Evolutionary conservation across 495 filamentous ascomycete species (phyloP), one percentile per base, ranked within the genome.

Genomic region (Hypomontagnella monticulosa): DNA sequence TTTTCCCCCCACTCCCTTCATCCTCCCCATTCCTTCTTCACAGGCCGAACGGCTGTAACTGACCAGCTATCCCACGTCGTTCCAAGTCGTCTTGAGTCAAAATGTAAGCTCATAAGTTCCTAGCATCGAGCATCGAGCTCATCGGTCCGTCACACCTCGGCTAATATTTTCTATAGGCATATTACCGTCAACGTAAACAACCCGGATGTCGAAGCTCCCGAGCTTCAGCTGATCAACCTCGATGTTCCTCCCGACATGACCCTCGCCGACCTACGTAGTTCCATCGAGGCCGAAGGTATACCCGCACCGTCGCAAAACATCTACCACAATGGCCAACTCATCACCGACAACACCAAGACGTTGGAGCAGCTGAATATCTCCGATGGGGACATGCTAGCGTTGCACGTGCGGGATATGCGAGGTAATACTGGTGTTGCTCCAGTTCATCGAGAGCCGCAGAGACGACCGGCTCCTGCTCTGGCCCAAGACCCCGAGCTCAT

Each of bases 361-460:
- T 83, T 99, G 47, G 83, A 90, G 54, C 84, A 95, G 63, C 85
- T 91, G n/a, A 84, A 89, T 8, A 91, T 99, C 66, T 85, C 80
- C 23, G 91, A 97, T 76, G 93, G 93, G 50, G 96, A 97, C 63
- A 93, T 99, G 92, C 81, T 99, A 36, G 92, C 89, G 10, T 83
- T 97, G 50, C 89, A 94, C 73, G 87, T 94, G 60, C 83, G 83
- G 66, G 83, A 83, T 59, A 83, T 82, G 76, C 75, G 79, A 30
- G 78, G 77, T 43, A 72, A 72, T 55, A 78, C 75, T 18, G 75
- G 72, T 20, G 70, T 77, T 30, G 75, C 74, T 36, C 71, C 73
- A 19, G 69, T 50, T 51, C 69, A 73, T 43, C 68, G 61, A 12
- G 72, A 59, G 19, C 70, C 63, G 61, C 63, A 69, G 62, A 57